Evolutionary conservation across 352 stramenopile genomes (phyloP).

Genomic region (Pythium brassicae): DNA sequence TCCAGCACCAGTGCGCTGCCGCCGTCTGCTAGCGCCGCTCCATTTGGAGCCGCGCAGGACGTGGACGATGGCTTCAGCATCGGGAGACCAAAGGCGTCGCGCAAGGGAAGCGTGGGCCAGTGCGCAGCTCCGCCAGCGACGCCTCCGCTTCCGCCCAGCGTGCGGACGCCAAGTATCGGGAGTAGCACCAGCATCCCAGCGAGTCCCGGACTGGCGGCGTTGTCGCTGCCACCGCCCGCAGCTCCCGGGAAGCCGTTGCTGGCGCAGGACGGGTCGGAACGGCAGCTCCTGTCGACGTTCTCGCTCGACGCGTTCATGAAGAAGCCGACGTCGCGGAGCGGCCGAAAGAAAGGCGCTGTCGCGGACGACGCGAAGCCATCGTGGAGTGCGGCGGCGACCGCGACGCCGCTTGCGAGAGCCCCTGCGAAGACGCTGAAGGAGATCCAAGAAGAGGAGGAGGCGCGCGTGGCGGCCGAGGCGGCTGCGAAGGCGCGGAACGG

Average conservation of each 20-base stretch:
- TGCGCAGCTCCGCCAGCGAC: not conserved
- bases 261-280: slow-evolving; percentile 42
- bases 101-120: slow-evolving; percentile 29
- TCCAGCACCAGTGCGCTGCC: not conserved
- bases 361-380: slow-evolving; percentile 4
- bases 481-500: slow-evolving; percentile 43
- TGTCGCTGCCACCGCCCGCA: slow-evolving; percentile 13
- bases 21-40: not conserved
- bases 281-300: slow-evolving; percentile 42
- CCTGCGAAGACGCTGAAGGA: slow-evolving; percentile 47
- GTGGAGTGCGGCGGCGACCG: slow-evolving; percentile 4
- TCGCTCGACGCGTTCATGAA: slow-evolving; percentile 67
- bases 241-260: slow-evolving; percentile 23
- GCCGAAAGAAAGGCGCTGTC: slow-evolving; percentile 12
- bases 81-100: slow-evolving; percentile 15
- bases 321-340: slow-evolving; percentile 35
- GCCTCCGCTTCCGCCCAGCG: slow-evolving; percentile 6
- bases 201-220: slow-evolving; percentile 27
- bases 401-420: slow-evolving; percentile 1
- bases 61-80: slow-evolving; percentile 22
- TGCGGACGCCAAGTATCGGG: slow-evolving; percentile 23
- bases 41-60: not conserved
- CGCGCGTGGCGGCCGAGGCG: slow-evolving; percentile 26
- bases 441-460: slow-evolving; percentile 66
- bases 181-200: slow-evolving; percentile 17